phyloP scores from a whole-genome alignment of 805 yeast species.

The Ascoidea tarda region DNA sequence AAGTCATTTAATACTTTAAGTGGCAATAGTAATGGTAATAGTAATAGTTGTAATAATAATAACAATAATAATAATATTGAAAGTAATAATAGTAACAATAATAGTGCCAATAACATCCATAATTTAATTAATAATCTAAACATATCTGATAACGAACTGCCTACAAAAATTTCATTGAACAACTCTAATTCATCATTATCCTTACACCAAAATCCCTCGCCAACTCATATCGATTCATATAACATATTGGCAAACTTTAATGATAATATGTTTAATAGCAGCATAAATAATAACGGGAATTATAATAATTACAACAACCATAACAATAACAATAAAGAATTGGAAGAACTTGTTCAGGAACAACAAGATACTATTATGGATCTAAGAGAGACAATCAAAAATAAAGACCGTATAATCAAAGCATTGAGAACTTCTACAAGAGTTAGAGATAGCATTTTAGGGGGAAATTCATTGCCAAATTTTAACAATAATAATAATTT shows the following conservation, averaged over 20 bases:
- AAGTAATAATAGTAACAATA: neutral
- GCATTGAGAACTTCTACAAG: slow-evolving; percentile 56
- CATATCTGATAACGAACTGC: neutral
- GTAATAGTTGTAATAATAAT: slow-evolving; percentile 1
- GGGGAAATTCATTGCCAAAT: neutral
- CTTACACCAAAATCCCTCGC: too few species aligned
- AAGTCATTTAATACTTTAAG: neutral
- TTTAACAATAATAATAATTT: too few species aligned
- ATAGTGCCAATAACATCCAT: too few species aligned
- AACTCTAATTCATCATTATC: too few species aligned
- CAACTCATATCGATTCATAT: neutral
- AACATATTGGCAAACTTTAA: neutral
- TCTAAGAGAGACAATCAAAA: slow-evolving; percentile 43
- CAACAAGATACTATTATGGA: slow-evolving; percentile 58
- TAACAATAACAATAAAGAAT: slow-evolving; percentile 4
- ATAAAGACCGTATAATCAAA: slow-evolving; percentile 68
- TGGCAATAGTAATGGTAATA: neutral
- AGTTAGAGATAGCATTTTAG: slow-evolving; percentile 27
- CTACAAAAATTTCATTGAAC: too few species aligned
- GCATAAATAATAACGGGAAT: too few species aligned
- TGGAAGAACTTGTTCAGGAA: slow-evolving; percentile 28
- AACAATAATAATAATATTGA: too few species aligned
- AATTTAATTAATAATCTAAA: too few species aligned
- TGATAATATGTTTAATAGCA: too few species aligned
- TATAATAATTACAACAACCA: too few species aligned